Percentiles rank a stretch among this genome's conserved stretches.
Conservation (phyloP, 2,329 filamentous ascomycete species). For the Lanzia echinophila region DNA sequence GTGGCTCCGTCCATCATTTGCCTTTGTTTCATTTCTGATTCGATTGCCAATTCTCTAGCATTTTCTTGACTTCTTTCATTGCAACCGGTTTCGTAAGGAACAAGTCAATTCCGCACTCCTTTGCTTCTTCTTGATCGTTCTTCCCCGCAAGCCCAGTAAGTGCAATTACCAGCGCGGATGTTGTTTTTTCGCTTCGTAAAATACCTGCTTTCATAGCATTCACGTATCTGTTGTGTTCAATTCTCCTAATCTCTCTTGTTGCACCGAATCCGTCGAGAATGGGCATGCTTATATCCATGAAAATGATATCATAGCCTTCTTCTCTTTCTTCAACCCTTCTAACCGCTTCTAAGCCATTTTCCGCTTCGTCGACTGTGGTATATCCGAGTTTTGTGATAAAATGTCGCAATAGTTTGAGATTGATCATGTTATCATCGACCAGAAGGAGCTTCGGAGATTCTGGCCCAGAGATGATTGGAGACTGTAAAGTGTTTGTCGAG, state of each 20-base stretch:
- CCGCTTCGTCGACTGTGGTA: conserved; percentile 36
- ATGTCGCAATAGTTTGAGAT: conserved; percentile 34
- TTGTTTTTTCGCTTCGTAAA: conserved; percentile 15
- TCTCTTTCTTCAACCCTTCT: conserved; percentile 33
- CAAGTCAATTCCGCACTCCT: conserved; percentile 31
- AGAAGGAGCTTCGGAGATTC: conserved; percentile 27
- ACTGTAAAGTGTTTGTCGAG: not conserved
- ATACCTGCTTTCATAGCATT: conserved; percentile 7
- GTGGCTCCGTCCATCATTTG: too few relatives aligned
- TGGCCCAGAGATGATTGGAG: not conserved
- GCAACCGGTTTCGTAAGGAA: conserved; percentile 36
- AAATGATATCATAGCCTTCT: conserved; percentile 38
- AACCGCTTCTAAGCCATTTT: conserved; percentile 43
- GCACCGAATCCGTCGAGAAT: conserved; percentile 46
- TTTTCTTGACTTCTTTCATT: conserved; percentile 35
- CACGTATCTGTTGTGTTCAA: conserved; percentile 33
- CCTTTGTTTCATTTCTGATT: conserved; percentile 23
- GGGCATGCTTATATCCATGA: conserved; percentile 48
- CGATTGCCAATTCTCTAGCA: conserved; percentile 33
- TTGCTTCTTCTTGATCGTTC: conserved; percentile 32
- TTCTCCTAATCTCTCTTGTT: conserved; percentile 42
- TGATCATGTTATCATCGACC: conserved; percentile 40
- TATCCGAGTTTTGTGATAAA: conserved; percentile 35
- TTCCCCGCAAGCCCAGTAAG: conserved; percentile 33
- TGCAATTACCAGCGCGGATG: conserved; percentile 33